phyloP scores from a whole-genome alignment of 2,329 filamentous ascomycete genomes.

The Aureobasidium uvarum region DNA sequence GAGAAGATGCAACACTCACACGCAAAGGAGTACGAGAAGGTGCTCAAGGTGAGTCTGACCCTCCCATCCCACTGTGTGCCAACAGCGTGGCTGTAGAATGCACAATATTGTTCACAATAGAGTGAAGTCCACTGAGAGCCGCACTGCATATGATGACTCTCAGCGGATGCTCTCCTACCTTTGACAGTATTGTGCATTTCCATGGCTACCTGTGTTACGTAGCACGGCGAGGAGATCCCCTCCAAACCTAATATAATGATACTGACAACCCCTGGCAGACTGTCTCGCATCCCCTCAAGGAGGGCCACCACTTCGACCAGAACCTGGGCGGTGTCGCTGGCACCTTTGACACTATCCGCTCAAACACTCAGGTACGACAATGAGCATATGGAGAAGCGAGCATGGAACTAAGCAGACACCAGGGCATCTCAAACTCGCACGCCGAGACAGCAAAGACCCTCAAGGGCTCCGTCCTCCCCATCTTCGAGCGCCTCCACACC shows the following conservation, averaged over 20 bases:
- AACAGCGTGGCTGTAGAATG: no score
- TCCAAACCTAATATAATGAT: background rate
- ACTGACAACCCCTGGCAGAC: slow-evolving; percentile 54
- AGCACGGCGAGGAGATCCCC: no score
- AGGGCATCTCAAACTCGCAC: slow-evolving; percentile 85
- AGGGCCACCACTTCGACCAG: slow-evolving; percentile 92
- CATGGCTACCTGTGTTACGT: no score
- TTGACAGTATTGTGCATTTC: no score
- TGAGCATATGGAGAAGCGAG: slow-evolving; percentile 16
- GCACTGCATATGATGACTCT: no score
- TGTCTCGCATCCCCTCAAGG: slow-evolving; percentile 78
- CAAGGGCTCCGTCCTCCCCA: slow-evolving; percentile 79
- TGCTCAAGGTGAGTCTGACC: slow-evolving; percentile 66
- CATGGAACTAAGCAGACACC: slow-evolving; percentile 4
- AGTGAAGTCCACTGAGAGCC: no score
- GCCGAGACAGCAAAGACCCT: slow-evolving; percentile 88
- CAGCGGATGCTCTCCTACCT: no score
- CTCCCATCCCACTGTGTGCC: background rate
- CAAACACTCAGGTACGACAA: slow-evolving; percentile 64
- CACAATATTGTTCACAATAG: no score
- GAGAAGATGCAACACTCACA: slow-evolving; percentile 84
- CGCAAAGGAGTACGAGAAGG: slow-evolving; percentile 92
- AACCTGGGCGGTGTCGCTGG: slow-evolving; percentile 81
- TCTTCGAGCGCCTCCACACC: slow-evolving; percentile 85
- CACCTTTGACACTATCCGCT: slow-evolving; percentile 90